These are phyloP conservation scores for Nannizziopsis barbatae DNA, from an alignment of 2,329 filamentous ascomycete genomes.

Conservation along the genomic window DNA sequence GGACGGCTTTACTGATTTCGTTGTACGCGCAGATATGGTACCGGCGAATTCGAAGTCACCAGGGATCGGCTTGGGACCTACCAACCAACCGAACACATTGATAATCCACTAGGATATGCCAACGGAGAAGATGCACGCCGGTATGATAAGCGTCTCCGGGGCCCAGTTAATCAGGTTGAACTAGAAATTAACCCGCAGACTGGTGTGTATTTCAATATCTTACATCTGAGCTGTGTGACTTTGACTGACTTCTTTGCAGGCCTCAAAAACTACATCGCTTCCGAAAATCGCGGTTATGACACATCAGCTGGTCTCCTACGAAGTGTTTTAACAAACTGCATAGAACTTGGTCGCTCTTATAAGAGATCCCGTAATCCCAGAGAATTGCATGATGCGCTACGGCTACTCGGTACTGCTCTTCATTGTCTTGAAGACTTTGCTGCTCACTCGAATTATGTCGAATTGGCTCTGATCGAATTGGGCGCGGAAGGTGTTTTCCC, in stretches of 20 bases:
- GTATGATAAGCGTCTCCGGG: conserved; percentile 71
- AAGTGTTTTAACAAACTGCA: conserved; percentile 58
- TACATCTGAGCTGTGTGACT: background rate
- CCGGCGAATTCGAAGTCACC: conserved; percentile 76
- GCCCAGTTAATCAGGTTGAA: conserved; percentile 69
- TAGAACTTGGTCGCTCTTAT: conserved; percentile 71
- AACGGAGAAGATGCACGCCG: conserved; percentile 75
- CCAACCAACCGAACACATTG: conserved; percentile 71
- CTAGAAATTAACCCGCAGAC: conserved; percentile 64
- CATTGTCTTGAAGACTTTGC: conserved; percentile 90
- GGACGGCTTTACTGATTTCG: background rate
- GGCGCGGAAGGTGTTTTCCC: conserved; percentile 74
- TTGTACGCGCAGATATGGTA: conserved; percentile 40
- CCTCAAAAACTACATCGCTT: conserved; percentile 90
- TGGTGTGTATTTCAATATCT: conserved; percentile 36
- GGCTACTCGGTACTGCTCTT: conserved; percentile 73
- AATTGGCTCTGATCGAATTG: conserved; percentile 77
- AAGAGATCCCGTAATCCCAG: conserved; percentile 52
- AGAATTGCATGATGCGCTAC: conserved; percentile 79
- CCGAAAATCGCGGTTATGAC: conserved; percentile 65
- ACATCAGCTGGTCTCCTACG: conserved; percentile 71
- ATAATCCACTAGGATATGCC: conserved; percentile 71
- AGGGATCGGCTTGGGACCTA: conserved; percentile 69
- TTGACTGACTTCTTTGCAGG: conserved; percentile 27
- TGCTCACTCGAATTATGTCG: conserved; percentile 86